phyloP scores from a whole-genome alignment of 1,284 basidiomycete genomes.

The Somion occarium region DNA sequence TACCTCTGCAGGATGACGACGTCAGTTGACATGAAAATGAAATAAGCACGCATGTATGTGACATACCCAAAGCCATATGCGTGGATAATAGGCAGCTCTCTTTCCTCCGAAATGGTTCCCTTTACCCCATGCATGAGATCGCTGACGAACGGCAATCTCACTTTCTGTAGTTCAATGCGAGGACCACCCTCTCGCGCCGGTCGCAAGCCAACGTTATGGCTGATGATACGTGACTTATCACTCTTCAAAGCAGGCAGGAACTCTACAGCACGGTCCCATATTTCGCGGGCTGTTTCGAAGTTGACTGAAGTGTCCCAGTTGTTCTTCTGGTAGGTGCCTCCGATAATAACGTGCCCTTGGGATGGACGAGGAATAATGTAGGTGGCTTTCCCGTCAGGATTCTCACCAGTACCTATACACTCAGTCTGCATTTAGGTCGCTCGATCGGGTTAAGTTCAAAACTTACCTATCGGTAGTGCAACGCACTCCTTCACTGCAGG shows the following conservation, averaged over 20 bases:
- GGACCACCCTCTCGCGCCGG: slow-evolving; percentile 68
- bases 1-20: slow-evolving; percentile 14
- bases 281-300: slow-evolving; percentile 35
- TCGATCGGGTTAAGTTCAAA: too few species aligned
- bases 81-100: slow-evolving; percentile 52
- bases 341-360: slow-evolving; percentile 40
- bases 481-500: slow-evolving; percentile 45
- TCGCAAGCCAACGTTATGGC: slow-evolving; percentile 66
- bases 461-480: slow-evolving; percentile 10
- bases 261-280: slow-evolving; percentile 39
- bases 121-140: slow-evolving; percentile 24
- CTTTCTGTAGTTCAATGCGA: slow-evolving; percentile 58
- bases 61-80: slow-evolving; percentile 59
- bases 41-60: neutral
- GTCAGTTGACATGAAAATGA: too few species aligned
- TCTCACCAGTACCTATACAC: neutral
- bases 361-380: slow-evolving; percentile 56
- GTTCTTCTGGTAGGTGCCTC: slow-evolving; percentile 47
- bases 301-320: slow-evolving; percentile 47
- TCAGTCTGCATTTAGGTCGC: neutral
- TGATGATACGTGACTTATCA: slow-evolving; percentile 40
- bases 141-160: slow-evolving; percentile 34
- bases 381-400: slow-evolving; percentile 24
- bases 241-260: slow-evolving; percentile 34
- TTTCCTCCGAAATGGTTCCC: slow-evolving; percentile 35